Evolutionary conservation across 192 early-diverging fungal species (phyloP), one percentile per base, ranked within the genome.

Genomic region (Podila minutissima): DNA sequence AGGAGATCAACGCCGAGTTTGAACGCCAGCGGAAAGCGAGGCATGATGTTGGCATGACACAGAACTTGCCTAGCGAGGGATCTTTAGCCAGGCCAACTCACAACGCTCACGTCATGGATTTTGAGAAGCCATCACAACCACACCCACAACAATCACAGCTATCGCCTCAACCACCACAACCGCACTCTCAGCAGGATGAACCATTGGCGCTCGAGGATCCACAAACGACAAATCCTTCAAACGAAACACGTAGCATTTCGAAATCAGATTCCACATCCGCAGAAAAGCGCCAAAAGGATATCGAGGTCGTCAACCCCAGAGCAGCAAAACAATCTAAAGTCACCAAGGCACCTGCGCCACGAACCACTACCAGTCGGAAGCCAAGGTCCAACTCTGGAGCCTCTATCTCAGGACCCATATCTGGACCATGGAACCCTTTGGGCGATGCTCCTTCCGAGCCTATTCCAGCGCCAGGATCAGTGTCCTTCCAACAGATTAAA

Each of bases 1-100:
- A 73, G 29, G 77, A 81, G 15, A 81, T 81, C 38, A 81, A 81
- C 17, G 59, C 64, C 22, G 77, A 81, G 29, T 81, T 81, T 61
- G 77, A 81, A 33, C 77, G 77, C 5, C 77, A 81, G 22, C 69
- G 71, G 55, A 81, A 81, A 48, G 65, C 67, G 0, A 73, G 69
- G 58, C 24, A 69, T 19, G 10, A 71, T 53, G 41, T 62, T 3
- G 66, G 53, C 20, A 55, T 24, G 24, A 26, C 24, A 26, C 13
- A 26, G 8, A 4, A 55, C 53, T 11, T 55, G n/a, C 24, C 53
- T 55, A 8, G 41, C 12, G 41, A 46, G 8, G 41, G 8, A 17
- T 15, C 15, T 17, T 46, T 46, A 46, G 41, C 41, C 41, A 46
- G 41, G 2, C 15, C 41, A 46, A 46, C 41, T 17, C 41, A 46